Conservation (phyloP, 139 green algal genomes). For the Astrephomene gubernaculifera region DNA sequence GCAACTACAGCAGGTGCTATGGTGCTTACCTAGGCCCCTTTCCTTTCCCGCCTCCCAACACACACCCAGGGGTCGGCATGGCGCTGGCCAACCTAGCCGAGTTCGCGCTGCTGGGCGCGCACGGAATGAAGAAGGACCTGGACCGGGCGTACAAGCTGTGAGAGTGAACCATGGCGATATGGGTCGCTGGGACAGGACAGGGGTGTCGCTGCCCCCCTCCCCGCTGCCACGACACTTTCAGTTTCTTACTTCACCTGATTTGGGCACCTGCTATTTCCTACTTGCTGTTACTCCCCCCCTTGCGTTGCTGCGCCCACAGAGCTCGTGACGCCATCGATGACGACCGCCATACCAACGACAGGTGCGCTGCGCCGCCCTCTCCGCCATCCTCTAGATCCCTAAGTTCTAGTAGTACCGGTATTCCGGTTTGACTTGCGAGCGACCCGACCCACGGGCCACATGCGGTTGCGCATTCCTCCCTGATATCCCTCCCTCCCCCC, state of each 20-base stretch:
- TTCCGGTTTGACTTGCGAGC: no score
- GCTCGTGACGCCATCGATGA: neutral
- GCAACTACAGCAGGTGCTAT: no score
- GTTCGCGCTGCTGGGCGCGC: neutral
- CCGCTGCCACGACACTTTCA: no score
- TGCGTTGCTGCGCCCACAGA: neutral
- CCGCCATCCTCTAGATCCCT: neutral
- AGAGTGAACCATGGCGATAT: neutral
- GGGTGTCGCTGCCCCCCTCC: no score
- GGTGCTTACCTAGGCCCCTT: no score
- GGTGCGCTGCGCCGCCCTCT: neutral
- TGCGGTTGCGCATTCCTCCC: no score
- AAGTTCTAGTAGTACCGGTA: no score
- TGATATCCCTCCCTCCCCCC: no score
- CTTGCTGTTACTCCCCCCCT: neutral
- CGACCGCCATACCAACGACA: slow-evolving; percentile 3
- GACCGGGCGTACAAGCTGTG: neutral
- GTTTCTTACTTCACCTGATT: no score
- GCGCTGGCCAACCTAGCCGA: neutral
- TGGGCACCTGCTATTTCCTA: no score
- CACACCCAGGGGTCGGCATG: slow-evolving; percentile 11
- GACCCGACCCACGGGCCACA: no score
- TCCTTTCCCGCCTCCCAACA: neutral
- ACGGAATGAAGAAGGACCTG: neutral
- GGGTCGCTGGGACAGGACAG: no score